These are phyloP conservation scores for Fennellomyces sp. DNA, from an alignment of 371 early-diverging fungal genomes.

Conservation along the genomic window DNA sequence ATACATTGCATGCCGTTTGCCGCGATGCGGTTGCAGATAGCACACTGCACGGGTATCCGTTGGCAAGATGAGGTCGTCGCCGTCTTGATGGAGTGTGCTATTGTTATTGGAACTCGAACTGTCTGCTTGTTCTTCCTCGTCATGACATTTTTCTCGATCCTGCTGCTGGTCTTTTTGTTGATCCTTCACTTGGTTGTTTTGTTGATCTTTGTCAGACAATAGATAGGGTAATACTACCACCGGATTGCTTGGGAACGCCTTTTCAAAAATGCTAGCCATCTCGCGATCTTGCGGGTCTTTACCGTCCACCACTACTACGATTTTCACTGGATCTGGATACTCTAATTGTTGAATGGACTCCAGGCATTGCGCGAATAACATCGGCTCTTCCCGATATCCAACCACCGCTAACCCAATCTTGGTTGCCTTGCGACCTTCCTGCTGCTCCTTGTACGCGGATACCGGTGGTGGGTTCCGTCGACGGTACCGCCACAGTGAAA, in stretches of 20 bases:
- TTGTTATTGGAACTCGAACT: not conserved
- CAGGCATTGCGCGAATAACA: slow-evolving; percentile 56
- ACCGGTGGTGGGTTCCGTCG: slow-evolving; percentile 3
- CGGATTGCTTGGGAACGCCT: slow-evolving; percentile 51
- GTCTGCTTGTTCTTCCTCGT: not conserved
- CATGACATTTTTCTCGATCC: not conserved
- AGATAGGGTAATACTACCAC: slow-evolving; percentile 50
- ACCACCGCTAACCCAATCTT: slow-evolving; percentile 54
- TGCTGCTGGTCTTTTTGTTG: slow-evolving; percentile 3
- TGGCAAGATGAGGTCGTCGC: slow-evolving; percentile 23
- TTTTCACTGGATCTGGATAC: slow-evolving; percentile 57
- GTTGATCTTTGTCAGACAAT: slow-evolving; percentile 28
- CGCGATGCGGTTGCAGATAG: slow-evolving; percentile 62
- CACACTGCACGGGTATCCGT: slow-evolving; percentile 51
- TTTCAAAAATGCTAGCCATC: slow-evolving; percentile 63
- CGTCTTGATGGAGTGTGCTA: not conserved
- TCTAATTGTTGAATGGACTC: slow-evolving; percentile 53
- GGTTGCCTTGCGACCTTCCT: slow-evolving; percentile 21
- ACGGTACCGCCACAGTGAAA: slow-evolving; percentile 19
- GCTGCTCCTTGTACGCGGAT: not conserved
- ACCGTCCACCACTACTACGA: slow-evolving; percentile 65
- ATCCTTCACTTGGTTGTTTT: not conserved
- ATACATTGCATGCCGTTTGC: slow-evolving; percentile 71
- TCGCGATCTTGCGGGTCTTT: slow-evolving; percentile 60
- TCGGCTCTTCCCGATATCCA: slow-evolving; percentile 68